Conservation (phyloP, 2,329 filamentous ascomycete species). For the Penicillium sp. region DNA sequence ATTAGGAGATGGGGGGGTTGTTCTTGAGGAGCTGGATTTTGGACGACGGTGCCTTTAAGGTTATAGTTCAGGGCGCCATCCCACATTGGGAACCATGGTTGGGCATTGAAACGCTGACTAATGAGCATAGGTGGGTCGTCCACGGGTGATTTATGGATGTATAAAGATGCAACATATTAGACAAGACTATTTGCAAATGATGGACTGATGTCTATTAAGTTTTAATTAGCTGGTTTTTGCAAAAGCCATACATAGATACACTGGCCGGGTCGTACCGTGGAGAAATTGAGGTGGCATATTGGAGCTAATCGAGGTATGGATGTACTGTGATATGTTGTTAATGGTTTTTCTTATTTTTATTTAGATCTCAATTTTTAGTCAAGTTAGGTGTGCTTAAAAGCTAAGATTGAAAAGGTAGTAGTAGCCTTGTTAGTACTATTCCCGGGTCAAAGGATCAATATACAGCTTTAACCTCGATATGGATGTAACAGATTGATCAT, state of each 20-base stretch:
- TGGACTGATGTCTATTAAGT: not conserved
- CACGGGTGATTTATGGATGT: not conserved
- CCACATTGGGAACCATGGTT: not conserved
- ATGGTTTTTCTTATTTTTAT: not conserved
- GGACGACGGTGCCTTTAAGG: not conserved
- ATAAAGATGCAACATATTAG: not conserved
- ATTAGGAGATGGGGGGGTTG: not conserved
- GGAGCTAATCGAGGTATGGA: not conserved
- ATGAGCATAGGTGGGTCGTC: not conserved
- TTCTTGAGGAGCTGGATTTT: not conserved
- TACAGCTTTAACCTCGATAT: not conserved
- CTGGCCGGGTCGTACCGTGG: accelerated
- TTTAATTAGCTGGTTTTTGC: accelerated
- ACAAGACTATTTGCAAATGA: not conserved
- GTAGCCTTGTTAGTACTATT: too few relatives aligned
- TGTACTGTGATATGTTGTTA: not conserved
- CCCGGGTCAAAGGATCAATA: not conserved
- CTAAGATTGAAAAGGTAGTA: not conserved
- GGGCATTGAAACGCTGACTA: not conserved
- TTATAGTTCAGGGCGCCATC: not conserved
- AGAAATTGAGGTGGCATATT: not conserved
- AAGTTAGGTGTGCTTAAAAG: not conserved
- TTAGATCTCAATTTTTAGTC: not conserved
- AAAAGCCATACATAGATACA: not conserved
- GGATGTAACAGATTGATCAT: not conserved